phyloP scores from a whole-genome alignment of 495 filamentous ascomycete genomes.

The Penicillium longicatenatum region DNA sequence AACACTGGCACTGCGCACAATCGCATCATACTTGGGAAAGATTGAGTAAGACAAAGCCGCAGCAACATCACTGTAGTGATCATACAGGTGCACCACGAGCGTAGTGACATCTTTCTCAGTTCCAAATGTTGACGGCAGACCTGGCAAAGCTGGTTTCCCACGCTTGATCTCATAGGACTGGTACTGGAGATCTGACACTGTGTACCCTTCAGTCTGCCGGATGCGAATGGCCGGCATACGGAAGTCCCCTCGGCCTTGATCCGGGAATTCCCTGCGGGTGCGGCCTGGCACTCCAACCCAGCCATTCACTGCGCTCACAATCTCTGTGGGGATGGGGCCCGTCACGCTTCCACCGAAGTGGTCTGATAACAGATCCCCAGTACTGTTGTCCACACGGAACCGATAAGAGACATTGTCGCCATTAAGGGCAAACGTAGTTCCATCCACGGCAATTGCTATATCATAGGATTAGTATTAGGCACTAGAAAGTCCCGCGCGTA shows the following conservation, averaged over 20 bases:
- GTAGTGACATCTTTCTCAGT: constrained; percentile 50
- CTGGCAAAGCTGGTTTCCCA: constrained; percentile 49
- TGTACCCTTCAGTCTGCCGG: constrained; percentile 50
- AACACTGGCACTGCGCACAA: constrained; percentile 54
- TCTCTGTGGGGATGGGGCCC: constrained; percentile 43
- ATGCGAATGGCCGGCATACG: constrained; percentile 56
- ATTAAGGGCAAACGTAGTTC: constrained; percentile 50
- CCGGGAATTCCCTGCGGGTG: constrained; percentile 55
- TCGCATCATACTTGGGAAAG: constrained; percentile 53
- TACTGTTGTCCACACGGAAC: constrained; percentile 54
- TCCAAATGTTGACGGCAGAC: constrained; percentile 54
- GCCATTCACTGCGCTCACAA: constrained; percentile 40
- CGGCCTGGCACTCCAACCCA: constrained; percentile 50
- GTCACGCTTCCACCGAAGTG: constrained; percentile 48
- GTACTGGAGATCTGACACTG: constrained; percentile 52
- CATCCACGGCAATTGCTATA: constrained; percentile 45
- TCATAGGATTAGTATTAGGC: neutral
- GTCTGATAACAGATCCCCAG: constrained; percentile 51
- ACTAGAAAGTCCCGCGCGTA: neutral
- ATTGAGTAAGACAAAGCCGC: constrained; percentile 57
- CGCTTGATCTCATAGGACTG: constrained; percentile 42
- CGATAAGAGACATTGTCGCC: constrained; percentile 53
- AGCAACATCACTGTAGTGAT: constrained; percentile 49
- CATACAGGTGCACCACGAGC: constrained; percentile 51
- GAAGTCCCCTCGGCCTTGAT: constrained; percentile 56